A percentile compares a stretch with the other conserved stretches of the same genome.
phyloP scores from a whole-genome alignment of 2,329 filamentous ascomycete genomes.

The Cladosporium velox region DNA sequence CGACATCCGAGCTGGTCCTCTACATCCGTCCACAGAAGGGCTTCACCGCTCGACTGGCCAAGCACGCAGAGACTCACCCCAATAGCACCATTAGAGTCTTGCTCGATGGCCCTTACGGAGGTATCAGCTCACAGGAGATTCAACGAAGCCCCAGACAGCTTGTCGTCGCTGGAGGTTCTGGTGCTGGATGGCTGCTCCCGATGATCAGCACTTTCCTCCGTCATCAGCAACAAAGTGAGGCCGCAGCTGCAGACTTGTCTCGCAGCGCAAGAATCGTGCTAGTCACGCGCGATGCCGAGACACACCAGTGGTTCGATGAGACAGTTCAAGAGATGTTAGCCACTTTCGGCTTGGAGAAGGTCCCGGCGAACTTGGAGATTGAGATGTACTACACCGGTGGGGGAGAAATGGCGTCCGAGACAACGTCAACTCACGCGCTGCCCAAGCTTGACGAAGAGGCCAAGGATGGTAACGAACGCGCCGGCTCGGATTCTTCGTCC shows the following conservation, averaged over 20 bases:
- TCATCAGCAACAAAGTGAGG: background rate
- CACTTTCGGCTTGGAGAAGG: constrained; percentile 18
- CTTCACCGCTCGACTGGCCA: constrained; percentile 51
- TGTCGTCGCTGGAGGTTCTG: constrained; percentile 58
- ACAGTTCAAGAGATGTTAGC: constrained; percentile 33
- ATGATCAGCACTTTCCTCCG: constrained; percentile 47
- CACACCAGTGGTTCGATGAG: constrained; percentile 41
- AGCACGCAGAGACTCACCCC: constrained; percentile 42
- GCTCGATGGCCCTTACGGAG: constrained; percentile 62
- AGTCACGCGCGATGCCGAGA: constrained; percentile 41
- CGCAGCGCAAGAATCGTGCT: constrained; percentile 36
- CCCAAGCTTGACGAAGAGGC: background rate
- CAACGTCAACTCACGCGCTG: background rate
- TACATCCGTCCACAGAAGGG: constrained; percentile 55
- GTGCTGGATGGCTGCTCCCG: constrained; percentile 55
- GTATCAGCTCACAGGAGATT: constrained; percentile 44
- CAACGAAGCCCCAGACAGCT: constrained; percentile 47
- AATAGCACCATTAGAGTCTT: constrained; percentile 47
- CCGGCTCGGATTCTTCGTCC: background rate
- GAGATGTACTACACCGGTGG: constrained; percentile 28
- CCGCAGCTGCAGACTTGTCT: background rate
- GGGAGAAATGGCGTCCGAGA: background rate
- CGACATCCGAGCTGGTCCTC: constrained; percentile 51
- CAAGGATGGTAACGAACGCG: background rate
- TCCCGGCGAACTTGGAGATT: constrained; percentile 23